Percentiles rank a stretch among this genome's conserved stretches.
Evolutionary conservation across 1,139 yeast species (phyloP).

Genomic region (Suhomyces ambrosiae): DNA sequence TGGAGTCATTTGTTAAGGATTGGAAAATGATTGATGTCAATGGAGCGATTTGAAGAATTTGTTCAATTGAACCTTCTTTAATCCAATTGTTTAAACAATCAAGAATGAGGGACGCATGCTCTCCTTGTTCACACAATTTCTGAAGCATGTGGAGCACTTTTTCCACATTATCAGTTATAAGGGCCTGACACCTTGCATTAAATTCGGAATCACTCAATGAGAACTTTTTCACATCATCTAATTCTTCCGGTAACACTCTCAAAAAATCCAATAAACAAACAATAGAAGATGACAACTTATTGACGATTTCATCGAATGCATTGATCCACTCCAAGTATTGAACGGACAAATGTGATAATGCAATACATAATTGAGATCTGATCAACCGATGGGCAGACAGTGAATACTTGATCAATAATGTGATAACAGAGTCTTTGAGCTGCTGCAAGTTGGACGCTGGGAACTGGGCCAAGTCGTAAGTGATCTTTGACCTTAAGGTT

Average conservation of each 20-base stretch:
- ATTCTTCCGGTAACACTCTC: conserved; percentile 88
- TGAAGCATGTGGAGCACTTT: conserved; percentile 65
- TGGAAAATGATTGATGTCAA: conserved; percentile 69
- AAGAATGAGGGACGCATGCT: conserved; percentile 44
- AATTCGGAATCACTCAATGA: conserved; percentile 84
- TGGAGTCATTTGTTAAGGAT: conserved; percentile 62
- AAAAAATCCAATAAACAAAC: conserved; percentile 71
- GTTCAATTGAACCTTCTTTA: conserved; percentile 74
- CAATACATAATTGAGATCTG: conserved; percentile 76
- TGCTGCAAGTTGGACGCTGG: conserved; percentile 54
- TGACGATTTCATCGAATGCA: conserved; percentile 69
- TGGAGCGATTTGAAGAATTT: conserved; percentile 60
- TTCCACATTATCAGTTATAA: conserved; percentile 68
- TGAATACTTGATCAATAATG: conserved; percentile 51
- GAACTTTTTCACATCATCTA: conserved; percentile 73
- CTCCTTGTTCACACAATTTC: conserved; percentile 40
- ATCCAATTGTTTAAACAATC: conserved; percentile 90
- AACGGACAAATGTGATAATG: conserved; percentile 78
- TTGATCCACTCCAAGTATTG: conserved; percentile 74
- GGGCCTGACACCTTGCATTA: conserved; percentile 58
- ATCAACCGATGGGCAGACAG: conserved; percentile 51
- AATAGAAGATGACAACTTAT: conserved; percentile 45
- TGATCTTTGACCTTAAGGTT: conserved; percentile 79
- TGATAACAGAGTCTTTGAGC: conserved; percentile 64
- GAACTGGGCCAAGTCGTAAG: conserved; percentile 80